Base-by-base conservation (phyloP, 2,329 filamentous ascomycete genomes). In the Coniochaeta sp. region DNA sequence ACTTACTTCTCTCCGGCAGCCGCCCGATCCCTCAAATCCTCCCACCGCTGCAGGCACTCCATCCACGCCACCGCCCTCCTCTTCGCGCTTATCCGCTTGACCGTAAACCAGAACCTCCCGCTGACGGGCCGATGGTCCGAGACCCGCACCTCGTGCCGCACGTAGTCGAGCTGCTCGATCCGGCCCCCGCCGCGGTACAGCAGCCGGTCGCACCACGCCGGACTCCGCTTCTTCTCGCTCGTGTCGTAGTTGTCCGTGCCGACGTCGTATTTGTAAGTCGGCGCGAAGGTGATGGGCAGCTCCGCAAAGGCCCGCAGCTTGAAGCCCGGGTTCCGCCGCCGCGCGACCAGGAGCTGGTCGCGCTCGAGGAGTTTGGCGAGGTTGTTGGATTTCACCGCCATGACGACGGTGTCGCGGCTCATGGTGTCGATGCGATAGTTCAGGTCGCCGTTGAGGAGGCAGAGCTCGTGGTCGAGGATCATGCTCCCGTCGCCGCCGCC, bases 361-460 rank as follows among this genome's bases (percentile, higher is more conserved):
- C 95, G 87, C 61, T 98, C 93, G 0, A 99, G 86, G 1, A 99
- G 83, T 70, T 96, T 96, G 31, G 80, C 70, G 2, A 98, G 80
- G 66, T 98, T 96, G 63, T 89, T 88, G 47, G 88, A 82, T 64
- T 90, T 88, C 58, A 98, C 85, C 1, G 91, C 92, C 62, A 88
- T 88, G 59, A 98, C 89, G 3, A 99, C 93, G 0, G 90, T 92
- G 68, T 98, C 91, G 57, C 95, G 90, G 19, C 91, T 91, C 85
- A 98, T 97, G 26, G 93, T 92, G 72, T 99, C 95, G 69, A 99
- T 98, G 63, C 95, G 92, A 73, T 99, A 99, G 75, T 99, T 99
- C 57, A 99, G 81, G 72, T 99, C 95, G 31, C 95, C 95, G 68
- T 98, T 98, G 47, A 98, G 77, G 56, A 99, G 86, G 72, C 93